A percentile compares a stretch with the other conserved stretches of the same genome.
phyloP scores from a whole-genome alignment of 371 early-diverging fungal species.

The Chytridium lagenaria region DNA sequence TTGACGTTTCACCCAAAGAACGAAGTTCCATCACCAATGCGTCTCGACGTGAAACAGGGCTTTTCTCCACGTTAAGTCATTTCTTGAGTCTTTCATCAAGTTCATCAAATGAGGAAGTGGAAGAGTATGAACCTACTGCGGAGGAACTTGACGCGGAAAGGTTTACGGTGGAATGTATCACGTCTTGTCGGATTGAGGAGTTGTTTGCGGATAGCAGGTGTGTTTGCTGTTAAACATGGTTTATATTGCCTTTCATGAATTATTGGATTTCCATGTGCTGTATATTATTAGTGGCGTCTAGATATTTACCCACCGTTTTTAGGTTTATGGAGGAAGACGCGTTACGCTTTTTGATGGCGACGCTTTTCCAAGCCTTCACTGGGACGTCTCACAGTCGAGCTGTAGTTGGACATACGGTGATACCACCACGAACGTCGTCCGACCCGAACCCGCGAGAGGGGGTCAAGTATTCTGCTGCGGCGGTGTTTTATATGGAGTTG shows the following conservation, averaged over 20 bases:
- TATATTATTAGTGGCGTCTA: slow-evolving; percentile 67
- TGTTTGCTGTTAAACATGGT: slow-evolving; percentile 22
- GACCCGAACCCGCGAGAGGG: not conserved
- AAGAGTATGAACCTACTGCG: slow-evolving; percentile 65
- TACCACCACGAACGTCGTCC: slow-evolving; percentile 12
- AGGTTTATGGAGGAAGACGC: slow-evolving; percentile 72
- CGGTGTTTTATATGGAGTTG: slow-evolving; percentile 75
- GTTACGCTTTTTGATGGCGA: slow-evolving; percentile 61
- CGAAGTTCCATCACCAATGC: slow-evolving; percentile 14
- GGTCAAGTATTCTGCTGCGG: slow-evolving; percentile 39
- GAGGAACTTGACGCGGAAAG: slow-evolving; percentile 77
- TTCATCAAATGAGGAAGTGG: slow-evolving; percentile 36
- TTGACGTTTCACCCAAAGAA: slow-evolving; percentile 20
- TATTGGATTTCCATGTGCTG: slow-evolving; percentile 57
- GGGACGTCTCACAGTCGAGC: not conserved
- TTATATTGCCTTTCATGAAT: slow-evolving; percentile 18
- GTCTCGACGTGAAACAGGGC: slow-evolving; percentile 61
- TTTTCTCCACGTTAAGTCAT: slow-evolving; percentile 82
- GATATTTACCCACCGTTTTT: slow-evolving; percentile 69
- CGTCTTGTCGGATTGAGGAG: slow-evolving; percentile 74
- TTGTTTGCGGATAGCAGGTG: slow-evolving; percentile 73
- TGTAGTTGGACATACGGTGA: not conserved
- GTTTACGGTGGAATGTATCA: slow-evolving; percentile 73
- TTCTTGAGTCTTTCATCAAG: slow-evolving; percentile 70
- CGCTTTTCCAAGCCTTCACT: slow-evolving; percentile 43